Percentiles rank a stretch among this genome's conserved stretches.
Evolutionary conservation across 2,329 filamentous ascomycete genomes (phyloP).

Genomic region (Cladophialophora psammophila): DNA sequence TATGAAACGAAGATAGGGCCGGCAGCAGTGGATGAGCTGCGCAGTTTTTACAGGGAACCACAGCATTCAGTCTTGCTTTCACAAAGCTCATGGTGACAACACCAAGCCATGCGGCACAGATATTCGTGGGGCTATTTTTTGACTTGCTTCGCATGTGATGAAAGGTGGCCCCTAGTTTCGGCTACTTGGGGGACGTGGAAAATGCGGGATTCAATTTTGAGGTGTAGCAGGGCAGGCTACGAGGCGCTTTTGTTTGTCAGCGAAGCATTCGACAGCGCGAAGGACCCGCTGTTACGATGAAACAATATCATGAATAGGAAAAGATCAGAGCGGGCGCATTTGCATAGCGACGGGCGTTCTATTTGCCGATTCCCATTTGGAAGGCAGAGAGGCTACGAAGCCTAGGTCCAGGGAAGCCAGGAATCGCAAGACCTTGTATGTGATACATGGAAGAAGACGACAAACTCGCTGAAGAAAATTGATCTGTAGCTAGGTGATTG

Average conservation of each 20-base stretch:
- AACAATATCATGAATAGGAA: not conserved
- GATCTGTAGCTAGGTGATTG: not conserved
- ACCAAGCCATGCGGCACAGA: not conserved
- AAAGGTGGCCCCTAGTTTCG: not conserved
- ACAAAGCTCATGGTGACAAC: not conserved
- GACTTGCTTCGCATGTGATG: not conserved
- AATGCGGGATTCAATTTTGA: not conserved
- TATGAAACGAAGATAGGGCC: conserved; percentile 30
- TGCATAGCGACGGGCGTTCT: conserved; percentile 4
- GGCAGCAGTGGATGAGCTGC: not conserved
- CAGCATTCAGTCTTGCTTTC: not conserved
- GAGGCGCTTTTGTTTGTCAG: not conserved
- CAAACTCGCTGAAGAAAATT: not conserved
- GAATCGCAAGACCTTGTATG: not conserved
- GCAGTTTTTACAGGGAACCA: not conserved
- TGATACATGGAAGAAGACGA: not conserved
- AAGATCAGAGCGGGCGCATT: not conserved
- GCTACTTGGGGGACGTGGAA: not conserved
- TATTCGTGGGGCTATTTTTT: not conserved
- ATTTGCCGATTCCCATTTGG: not conserved
- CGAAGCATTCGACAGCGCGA: not conserved
- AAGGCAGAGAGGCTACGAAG: not conserved
- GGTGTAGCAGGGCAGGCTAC: not conserved
- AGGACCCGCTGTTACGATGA: not conserved
- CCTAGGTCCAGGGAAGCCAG: not conserved